A percentile compares a stretch with the other conserved stretches of the same genome.
Conservation (phyloP, 805 yeast species). For the Candida succiphila region DNA sequence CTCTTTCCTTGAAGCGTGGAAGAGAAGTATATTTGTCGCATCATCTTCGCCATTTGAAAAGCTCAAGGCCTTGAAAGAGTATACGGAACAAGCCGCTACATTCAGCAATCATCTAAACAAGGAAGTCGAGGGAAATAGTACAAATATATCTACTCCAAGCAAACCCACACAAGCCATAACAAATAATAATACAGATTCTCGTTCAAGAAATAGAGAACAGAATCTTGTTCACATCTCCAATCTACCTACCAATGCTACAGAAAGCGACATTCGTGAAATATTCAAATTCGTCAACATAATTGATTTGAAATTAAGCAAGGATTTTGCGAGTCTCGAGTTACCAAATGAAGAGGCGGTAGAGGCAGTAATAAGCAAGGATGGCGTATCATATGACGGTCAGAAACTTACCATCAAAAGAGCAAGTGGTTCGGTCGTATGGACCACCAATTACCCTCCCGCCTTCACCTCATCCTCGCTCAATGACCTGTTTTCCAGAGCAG, state of each 20-base stretch:
- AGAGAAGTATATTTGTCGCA: no score
- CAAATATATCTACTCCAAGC: neutral
- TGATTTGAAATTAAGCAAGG: slow-evolving; percentile 19
- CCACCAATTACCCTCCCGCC: slow-evolving; percentile 62
- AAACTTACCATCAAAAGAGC: slow-evolving; percentile 31
- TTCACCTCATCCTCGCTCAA: slow-evolving; percentile 29
- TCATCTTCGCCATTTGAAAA: no score
- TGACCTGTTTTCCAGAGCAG: slow-evolving; percentile 24
- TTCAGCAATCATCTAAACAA: no score
- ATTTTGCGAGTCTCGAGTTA: slow-evolving; percentile 51
- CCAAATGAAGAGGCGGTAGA: slow-evolving; percentile 33
- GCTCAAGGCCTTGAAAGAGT: no score
- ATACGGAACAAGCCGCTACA: no score
- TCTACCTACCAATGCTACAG: slow-evolving; percentile 30
- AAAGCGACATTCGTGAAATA: slow-evolving; percentile 27
- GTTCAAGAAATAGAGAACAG: slow-evolving; percentile 46
- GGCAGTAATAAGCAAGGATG: slow-evolving; percentile 26
- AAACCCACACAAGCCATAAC: no score
- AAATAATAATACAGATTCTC: neutral
- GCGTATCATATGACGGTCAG: slow-evolving; percentile 12
- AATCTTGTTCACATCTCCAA: slow-evolving; percentile 44
- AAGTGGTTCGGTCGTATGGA: slow-evolving; percentile 50
- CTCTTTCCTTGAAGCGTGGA: no score
- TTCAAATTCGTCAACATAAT: slow-evolving; percentile 58
- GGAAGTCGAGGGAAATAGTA: slow-evolving; percentile 1